Conservation (phyloP, 192 early-diverging fungal species). For the Phycomyces nitens region DNA sequence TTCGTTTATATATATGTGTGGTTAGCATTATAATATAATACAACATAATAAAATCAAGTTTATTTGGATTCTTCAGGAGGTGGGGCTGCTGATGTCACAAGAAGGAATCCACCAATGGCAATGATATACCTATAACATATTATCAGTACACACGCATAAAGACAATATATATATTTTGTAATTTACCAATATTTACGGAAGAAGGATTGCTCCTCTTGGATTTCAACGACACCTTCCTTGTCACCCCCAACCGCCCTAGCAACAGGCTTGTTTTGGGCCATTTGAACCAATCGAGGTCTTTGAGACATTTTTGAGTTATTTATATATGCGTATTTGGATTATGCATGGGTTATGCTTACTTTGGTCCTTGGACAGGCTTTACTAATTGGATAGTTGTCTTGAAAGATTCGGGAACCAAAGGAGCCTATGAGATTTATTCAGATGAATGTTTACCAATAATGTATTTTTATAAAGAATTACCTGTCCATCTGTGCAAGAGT, state of each 20-base stretch:
- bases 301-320: not conserved
- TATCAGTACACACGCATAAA: slow-evolving; percentile 1
- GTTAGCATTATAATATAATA: too few species aligned
- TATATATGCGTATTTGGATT: too few species aligned
- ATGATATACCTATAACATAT: not conserved
- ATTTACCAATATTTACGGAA: slow-evolving; percentile 37
- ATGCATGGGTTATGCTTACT: too few species aligned
- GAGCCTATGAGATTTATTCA: slow-evolving; percentile 1
- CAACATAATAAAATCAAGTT: too few species aligned
- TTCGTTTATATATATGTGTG: too few species aligned
- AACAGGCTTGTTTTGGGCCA: not conserved
- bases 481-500: slow-evolving; percentile 12
- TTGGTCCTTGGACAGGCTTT: slow-evolving; percentile 4
- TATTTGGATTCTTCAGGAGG: too few species aligned
- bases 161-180: slow-evolving; percentile 1
- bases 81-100: not conserved
- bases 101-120: not conserved
- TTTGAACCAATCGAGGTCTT: not conserved
- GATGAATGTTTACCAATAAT: too few species aligned
- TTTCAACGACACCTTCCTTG: slow-evolving; percentile 17
- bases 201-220: slow-evolving; percentile 31
- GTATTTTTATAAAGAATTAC: slow-evolving; percentile 16
- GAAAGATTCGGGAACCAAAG: slow-evolving; percentile 11
- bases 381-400: slow-evolving; percentile 8
- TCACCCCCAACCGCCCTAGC: not conserved